Percentiles rank a stretch among this genome's conserved stretches.
These are phyloP conservation scores for Domatiomyces catenatus DNA, from an alignment of 2,329 filamentous ascomycete genomes.

Conservation along the genomic window DNA sequence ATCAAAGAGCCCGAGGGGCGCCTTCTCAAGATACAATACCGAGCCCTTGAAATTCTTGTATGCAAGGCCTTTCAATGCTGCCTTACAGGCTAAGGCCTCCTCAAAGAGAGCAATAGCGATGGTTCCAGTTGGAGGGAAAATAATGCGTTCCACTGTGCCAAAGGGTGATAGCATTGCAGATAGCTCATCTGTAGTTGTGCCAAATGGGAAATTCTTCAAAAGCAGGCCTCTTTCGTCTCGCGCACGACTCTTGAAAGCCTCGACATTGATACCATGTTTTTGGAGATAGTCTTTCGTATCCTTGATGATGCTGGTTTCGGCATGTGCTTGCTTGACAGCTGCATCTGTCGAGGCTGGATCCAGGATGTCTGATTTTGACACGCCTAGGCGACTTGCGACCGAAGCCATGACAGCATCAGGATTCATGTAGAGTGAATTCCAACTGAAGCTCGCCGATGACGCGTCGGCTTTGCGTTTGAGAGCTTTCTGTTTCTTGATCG, in stretches of 20 bases:
- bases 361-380: constrained; percentile 79
- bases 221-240: constrained; percentile 77
- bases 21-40: constrained; percentile 85
- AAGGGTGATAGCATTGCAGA: constrained; percentile 70
- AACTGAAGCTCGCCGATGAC: constrained; percentile 68
- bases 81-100: constrained; percentile 61
- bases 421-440: constrained; percentile 99
- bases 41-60: constrained; percentile 86
- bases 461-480: constrained; percentile 75
- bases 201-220: constrained; percentile 87
- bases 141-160: constrained; percentile 61
- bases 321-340: constrained; percentile 89
- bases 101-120: constrained; percentile 87
- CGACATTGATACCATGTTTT: constrained; percentile 74
- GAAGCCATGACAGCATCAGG: constrained; percentile 81
- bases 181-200: constrained; percentile 64
- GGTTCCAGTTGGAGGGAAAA: constrained; percentile 86
- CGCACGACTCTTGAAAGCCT: constrained; percentile 73
- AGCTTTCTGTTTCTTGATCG: constrained; percentile 84
- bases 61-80: constrained; percentile 69
- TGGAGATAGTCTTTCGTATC: constrained; percentile 88
- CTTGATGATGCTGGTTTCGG: constrained; percentile 89
- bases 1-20: constrained; percentile 64
- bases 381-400: constrained; percentile 68
- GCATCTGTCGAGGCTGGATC: constrained; percentile 94